Conservation (phyloP, 192 early-diverging fungal genomes). For the Coemansia sp. region DNA sequence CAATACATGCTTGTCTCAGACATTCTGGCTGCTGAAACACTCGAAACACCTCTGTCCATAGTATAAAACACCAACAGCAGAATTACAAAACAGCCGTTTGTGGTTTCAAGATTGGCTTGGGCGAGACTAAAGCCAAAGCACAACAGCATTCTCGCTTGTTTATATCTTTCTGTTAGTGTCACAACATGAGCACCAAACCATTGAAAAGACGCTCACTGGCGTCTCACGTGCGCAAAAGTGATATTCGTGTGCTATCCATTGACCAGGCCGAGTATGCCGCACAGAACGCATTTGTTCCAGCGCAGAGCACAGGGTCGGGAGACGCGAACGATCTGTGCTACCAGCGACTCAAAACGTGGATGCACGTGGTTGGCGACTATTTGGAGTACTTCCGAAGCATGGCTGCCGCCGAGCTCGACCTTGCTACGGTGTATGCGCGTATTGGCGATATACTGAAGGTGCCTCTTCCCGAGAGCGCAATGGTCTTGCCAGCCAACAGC, state of each 20-base stretch:
- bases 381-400: constrained; percentile 49
- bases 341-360: constrained; percentile 47
- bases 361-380: constrained; percentile 38
- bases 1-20: too few species aligned
- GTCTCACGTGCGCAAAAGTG: constrained; percentile 42
- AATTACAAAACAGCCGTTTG: too few species aligned
- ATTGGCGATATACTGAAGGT: constrained; percentile 49
- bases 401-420: constrained; percentile 50
- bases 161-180: too few species aligned
- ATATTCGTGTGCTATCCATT: constrained; percentile 36
- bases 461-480: constrained; percentile 27
- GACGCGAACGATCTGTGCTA: constrained; percentile 37
- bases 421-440: constrained; percentile 52
- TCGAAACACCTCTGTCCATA: too few species aligned
- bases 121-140: too few species aligned
- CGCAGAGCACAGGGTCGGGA: constrained; percentile 42
- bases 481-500: constrained; percentile 24
- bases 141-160: too few species aligned
- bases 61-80: too few species aligned
- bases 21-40: too few species aligned
- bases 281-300: constrained; percentile 19
- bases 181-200: neutral
- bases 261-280: constrained; percentile 6
- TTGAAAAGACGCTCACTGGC: constrained; percentile 21
- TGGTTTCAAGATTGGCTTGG: too few species aligned